Conservation (phyloP, 441 rosid genomes). For the Jatropha podagrica region DNA sequence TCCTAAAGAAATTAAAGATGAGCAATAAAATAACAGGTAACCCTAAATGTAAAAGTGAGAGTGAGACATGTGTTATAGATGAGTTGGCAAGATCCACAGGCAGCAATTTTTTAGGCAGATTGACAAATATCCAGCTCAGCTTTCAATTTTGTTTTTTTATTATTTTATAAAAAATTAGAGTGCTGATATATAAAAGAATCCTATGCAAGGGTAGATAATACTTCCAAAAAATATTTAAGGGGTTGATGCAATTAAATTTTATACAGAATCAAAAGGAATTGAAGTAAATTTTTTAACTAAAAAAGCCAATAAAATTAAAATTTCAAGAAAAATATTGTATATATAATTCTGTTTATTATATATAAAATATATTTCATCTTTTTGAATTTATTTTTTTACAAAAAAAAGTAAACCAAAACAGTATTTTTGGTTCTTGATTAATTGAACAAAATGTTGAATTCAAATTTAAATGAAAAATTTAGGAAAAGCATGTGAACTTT, state of each 20-base stretch:
- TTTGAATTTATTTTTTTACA: no score
- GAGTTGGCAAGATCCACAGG: conserved; percentile 1
- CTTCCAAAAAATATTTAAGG: neutral
- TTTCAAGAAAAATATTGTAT: no score
- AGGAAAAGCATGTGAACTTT: neutral
- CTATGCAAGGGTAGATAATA: neutral
- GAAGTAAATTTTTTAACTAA: no score
- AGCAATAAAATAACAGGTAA: neutral
- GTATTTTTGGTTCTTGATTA: no score
- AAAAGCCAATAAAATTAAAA: no score
- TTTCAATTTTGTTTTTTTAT: neutral
- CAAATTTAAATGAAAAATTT: neutral
- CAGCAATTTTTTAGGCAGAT: neutral
- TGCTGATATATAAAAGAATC: neutral
- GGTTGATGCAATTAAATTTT: neutral
- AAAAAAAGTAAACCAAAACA: no score
- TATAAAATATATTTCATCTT: no score
- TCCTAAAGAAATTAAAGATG: no score
- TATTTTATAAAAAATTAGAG: neutral
- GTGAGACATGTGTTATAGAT: neutral
- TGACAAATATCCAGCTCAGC: neutral
- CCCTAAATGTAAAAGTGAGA: neutral
- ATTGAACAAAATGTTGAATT: no score
- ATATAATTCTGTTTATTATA: no score
- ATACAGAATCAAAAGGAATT: no score